phyloP scores from a whole-genome alignment of 176 grass and related monocot species.

The Elaeis guineensis region DNA sequence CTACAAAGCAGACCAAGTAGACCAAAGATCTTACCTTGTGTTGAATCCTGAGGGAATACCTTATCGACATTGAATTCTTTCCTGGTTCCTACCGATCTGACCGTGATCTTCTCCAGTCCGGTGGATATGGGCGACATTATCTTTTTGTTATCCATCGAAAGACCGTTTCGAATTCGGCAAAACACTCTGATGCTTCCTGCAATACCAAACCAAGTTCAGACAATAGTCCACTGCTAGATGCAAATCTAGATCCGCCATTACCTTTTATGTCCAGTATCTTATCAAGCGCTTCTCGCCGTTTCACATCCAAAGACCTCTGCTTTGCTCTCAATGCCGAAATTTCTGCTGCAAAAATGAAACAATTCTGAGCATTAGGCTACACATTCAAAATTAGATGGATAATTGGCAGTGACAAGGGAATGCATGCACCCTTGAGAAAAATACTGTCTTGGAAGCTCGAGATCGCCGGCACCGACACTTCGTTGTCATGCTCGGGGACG shows the following conservation, averaged over 20 bases:
- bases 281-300: slow-evolving; percentile 45
- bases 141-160: slow-evolving; percentile 24
- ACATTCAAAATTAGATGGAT: no score
- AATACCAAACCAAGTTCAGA: not conserved
- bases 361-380: no score
- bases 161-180: slow-evolving; percentile 49
- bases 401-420: no score
- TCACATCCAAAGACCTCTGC: slow-evolving; percentile 41
- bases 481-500: slow-evolving; percentile 28
- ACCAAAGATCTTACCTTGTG: slow-evolving; percentile 48
- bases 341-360: slow-evolving; percentile 41
- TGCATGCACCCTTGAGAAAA: no score
- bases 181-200: slow-evolving; percentile 94
- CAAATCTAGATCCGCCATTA: slow-evolving; percentile 10
- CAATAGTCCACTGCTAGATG: not conserved
- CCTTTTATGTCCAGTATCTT: slow-evolving; percentile 88
- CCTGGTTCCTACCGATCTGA: slow-evolving; percentile 47
- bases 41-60: slow-evolving; percentile 56
- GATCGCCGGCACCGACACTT: not conserved
- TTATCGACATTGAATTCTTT: slow-evolving; percentile 73
- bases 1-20: no score
- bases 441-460: slow-evolving; percentile 33
- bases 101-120: slow-evolving; percentile 46
- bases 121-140: slow-evolving; percentile 26
- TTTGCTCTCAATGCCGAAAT: slow-evolving; percentile 40